Evolutionary conservation across 2,329 filamentous ascomycete species (phyloP), one percentile per base, ranked within the genome.

Genomic region (Cytospora mali): DNA sequence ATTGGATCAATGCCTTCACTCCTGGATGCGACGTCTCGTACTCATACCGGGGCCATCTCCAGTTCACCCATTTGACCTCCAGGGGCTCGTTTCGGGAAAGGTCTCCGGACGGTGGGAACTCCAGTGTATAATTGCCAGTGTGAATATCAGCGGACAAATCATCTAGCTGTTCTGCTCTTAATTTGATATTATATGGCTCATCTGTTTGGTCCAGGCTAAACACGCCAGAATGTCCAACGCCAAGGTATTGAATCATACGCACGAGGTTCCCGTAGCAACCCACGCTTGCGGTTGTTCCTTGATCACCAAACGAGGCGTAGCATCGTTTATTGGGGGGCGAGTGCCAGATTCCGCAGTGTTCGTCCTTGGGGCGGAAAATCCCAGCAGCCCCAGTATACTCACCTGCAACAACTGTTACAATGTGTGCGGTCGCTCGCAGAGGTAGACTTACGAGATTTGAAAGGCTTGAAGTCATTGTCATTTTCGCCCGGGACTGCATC

Each of bases 31-130:
- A 6, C 21, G 27, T 28, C 2, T 28, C 18, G 11, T 35, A 59
- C 25, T 59, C 49, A 28, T 53, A 59, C 27, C 57, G 49, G 4
- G 57, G 57, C 57, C 57, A 59, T 49, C 57, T 59, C 57, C 57
- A 59, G 29, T 59, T 59, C 25, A 59, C 49, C 49, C 57, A 59
- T 46, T 48, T 59, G 49, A 59, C 57, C 33, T 31, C 29, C 1
- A 31, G 31, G 3, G 25, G 16, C 2, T 29, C 2, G 5, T 28
- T 3, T 16, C 50, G 50, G 4, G 14, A 27, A 3, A 50, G 29
- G 4, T 42, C 21, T 2, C 1, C 0, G 21, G 56, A 2, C 3
- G 52, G 31, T 18, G 2, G 4, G 3, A 51, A 18, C 14, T 3
- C 21, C n/a, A n/a, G 18, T 21, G 16, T 18, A n/a, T 7, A 6